Base-by-base conservation (phyloP, 2,329 filamentous ascomycete genomes). In the Cladosporium colombiae region DNA sequence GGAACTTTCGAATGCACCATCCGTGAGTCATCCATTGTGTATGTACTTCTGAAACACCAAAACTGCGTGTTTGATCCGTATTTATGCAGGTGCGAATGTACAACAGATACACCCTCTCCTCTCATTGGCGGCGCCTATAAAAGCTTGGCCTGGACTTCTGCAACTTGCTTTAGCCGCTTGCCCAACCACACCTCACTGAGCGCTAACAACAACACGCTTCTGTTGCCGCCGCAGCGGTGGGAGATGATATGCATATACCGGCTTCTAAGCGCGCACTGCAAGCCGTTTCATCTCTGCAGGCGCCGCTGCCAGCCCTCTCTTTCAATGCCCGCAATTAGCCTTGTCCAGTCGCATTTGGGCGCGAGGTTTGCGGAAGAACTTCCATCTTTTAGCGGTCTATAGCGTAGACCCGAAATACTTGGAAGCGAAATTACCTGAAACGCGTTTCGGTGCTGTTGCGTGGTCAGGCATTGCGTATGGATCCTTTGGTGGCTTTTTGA, bases 121-220 rank as follows among this genome's bases (percentile, higher is more conserved):
- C 49, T 29, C 35, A 63, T 63, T 63, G 50, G 61, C 27, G 31
- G 27, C 23, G 49, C 11, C 18, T 25, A 44, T n/a, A 52, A 63
- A 63, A 56, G 61, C 61, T 63, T 63, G 50, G 61, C 50, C 46
- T 55, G 33, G 25, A 56, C 50, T 23, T 46, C 59, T 62, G 33
- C 61, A 63, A 21, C 61, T 63, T 40, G 35, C 61, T 56, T 27
- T 63, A 63, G 61, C 61, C 61, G 61, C 61, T 52, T 21, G 35
- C 35, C 61, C 61, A 63, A 63, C 61, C 61, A 35, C 61, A 46
- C 49, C 61, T 56, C 49, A 49, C 61, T 35, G 35, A 56, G 61
- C 61, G 61, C 61, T 56, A 56, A 63, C 61, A 63, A 46, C 33
- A 56, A 63, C 35, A 55, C 25, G 16, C 23, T 56, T 46, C 27